phyloP scores from a whole-genome alignment of 2,329 filamentous ascomycete species.

The Penicillium fuscoglaucum region DNA sequence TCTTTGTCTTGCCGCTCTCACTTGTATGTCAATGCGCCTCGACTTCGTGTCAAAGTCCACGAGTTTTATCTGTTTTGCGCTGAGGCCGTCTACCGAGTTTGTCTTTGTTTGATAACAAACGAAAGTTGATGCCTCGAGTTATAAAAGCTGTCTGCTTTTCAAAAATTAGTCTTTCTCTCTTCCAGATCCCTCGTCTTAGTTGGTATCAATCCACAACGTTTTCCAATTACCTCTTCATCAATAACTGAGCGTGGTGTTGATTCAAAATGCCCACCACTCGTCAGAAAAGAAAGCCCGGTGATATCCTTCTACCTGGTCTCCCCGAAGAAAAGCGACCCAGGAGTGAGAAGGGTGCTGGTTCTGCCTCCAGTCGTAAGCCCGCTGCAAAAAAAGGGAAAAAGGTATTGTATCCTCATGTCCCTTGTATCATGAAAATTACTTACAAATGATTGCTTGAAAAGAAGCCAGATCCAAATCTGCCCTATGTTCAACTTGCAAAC shows the following conservation, averaged over 20 bases:
- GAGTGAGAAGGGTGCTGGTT: not conserved
- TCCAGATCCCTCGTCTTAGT: no score
- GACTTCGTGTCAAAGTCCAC: not conserved
- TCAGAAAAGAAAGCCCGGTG: not conserved
- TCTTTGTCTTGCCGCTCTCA: not conserved
- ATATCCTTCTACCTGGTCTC: not conserved
- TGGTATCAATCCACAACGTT: not conserved
- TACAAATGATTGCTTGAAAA: not conserved
- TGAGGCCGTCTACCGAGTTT: not conserved
- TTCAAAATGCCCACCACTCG: not conserved
- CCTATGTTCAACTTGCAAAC: not conserved
- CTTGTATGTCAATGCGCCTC: no score
- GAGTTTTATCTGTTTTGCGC: not conserved
- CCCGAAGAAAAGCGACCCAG: not conserved
- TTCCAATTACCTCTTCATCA: not conserved
- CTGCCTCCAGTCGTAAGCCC: not conserved
- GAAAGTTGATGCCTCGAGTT: not conserved
- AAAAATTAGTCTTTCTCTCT: not conserved
- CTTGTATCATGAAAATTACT: not conserved
- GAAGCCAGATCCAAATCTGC: not conserved
- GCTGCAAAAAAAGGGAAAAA: not conserved
- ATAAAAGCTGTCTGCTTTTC: not conserved
- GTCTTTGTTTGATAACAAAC: not conserved
- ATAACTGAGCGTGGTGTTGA: not conserved
- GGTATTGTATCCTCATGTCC: not conserved